These are phyloP conservation scores for Debaryomycetaceae sp. DNA, from an alignment of 1,139 yeast species.

Conservation along the genomic window DNA sequence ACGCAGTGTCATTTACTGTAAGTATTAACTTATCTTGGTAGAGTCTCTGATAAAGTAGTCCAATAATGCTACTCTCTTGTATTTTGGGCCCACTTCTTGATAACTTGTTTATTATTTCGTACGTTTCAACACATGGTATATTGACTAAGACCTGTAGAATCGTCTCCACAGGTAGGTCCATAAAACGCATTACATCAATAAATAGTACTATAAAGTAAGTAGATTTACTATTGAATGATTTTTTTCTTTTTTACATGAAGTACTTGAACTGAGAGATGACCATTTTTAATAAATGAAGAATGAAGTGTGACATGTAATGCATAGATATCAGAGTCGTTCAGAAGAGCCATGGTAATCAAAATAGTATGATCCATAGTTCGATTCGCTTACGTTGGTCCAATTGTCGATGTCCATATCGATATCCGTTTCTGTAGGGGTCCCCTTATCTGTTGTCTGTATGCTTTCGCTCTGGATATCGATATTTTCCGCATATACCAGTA, in stretches of 20 bases:
- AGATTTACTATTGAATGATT: too few species aligned
- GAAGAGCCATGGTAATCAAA: constrained; percentile 5
- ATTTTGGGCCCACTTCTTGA: not conserved
- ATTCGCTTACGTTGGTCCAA: constrained; percentile 9
- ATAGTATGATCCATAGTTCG: constrained; percentile 24
- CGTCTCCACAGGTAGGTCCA: constrained; percentile 25
- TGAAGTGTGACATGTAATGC: too few species aligned
- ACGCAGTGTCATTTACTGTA: constrained; percentile 8
- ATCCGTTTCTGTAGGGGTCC: constrained; percentile 16
- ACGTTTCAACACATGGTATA: constrained; percentile 21
- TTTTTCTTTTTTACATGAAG: too few species aligned
- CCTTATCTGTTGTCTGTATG: constrained; percentile 25
- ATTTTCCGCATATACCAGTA: constrained; percentile 21
- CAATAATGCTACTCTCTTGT: not conserved
- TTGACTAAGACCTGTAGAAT: constrained; percentile 19
- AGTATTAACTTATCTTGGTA: constrained; percentile 20
- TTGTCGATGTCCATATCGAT: constrained; percentile 7
- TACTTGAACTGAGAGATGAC: too few species aligned
- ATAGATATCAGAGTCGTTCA: too few species aligned
- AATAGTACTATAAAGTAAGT: not conserved
- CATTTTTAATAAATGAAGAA: too few species aligned
- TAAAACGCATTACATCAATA: not conserved
- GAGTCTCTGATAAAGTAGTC: constrained; percentile 17
- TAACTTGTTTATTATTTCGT: constrained; percentile 11
- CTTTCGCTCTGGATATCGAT: constrained; percentile 35